Evolutionary conservation across 2,329 filamentous ascomycete species (phyloP), one percentile per base, ranked within the genome.

Genomic region (Colletotrichum sp.): DNA sequence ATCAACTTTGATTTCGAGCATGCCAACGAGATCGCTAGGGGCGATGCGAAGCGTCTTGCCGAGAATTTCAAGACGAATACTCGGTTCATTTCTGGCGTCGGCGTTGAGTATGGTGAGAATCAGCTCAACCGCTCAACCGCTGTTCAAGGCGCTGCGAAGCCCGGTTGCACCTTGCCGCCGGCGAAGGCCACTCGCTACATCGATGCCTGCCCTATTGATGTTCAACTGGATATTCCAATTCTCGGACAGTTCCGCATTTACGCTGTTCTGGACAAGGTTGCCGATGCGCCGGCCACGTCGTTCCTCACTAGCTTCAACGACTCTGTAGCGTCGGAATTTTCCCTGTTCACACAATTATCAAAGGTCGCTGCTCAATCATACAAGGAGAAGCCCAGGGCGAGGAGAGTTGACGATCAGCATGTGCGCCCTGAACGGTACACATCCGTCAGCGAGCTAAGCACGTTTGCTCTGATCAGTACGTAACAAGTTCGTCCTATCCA

Each of bases 221-320:
- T 95, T 24, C 93, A 96, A 81, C 90, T 95, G 5, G 94, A 96
- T 80, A 94, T 96, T 52, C 94, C 94, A 2, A 90, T 95, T 82
- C 86, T 95, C 6, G 92, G 94, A 21, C 94, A 96, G 80, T 96
- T 96, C 85, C 90, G 93, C 66, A 89, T 95, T 52, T 95, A 94
- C 81, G 88, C 95, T 75, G 89, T 96, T 73, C 89, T 91, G 74
- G 90, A 89, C 79, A 88, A 94, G 79, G 86, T 94, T 3, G 85
- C 88, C 68, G 21, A 24, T 3, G 26, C 60, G 2, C 82, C 87
- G 26, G 88, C 89, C 6, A 85, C 84, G 66, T 84, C 85, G 1
- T 94, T 94, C 83, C 85, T 95, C 26, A 84, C 89, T 4, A 87
- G 85, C 0, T 87, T 95, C 32, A 93, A 90, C 78, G 83, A 87